Base-by-base conservation (phyloP, 202 grass and related monocot genomes). In the Cymbopogon flexuosus region DNA sequence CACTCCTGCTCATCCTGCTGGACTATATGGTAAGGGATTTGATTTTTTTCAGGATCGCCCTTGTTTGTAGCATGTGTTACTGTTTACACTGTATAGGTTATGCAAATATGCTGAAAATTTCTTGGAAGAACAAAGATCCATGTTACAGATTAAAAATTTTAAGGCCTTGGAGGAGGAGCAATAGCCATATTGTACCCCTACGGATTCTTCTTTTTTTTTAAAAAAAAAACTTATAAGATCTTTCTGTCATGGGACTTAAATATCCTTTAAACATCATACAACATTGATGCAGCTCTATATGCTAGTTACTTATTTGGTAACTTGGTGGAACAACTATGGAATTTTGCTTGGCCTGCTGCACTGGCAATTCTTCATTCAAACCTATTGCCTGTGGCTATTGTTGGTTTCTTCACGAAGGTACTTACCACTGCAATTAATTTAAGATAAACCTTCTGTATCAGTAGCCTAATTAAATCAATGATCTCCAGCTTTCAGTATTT, bases 401-500 rank as follows among this genome's bases (percentile, higher is more conserved):
- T 98, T 13, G 86, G 92, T 73, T 98, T 98, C 87, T 98, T 95
- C 80, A 86, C 92, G 2, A 98, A 98, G 92, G 96, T 98, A 90
- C 22, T 68, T 40, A 1, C 27, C n/a, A 31, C 21, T 72, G 47
- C 18, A 40, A 40, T 66, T 35, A 43, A 66, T 57, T 16, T 49
- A 83, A 61, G 22, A 52, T 59, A 21, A 36, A 46, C 63, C 1
- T 70, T 22, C 19, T 12, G 1, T 62, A 14, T 46, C 57, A 76
- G 29, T 79, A 73, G 56, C 74, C 78, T 88, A 57, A 87, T 74
- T 54, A 75, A 62, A 75, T 90, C 62, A n/a, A 45, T 84, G 14
- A 43, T 82, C 61, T 83, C 30, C 88, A 98, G 95, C 74, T 98
- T 68, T 87, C 95, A 33, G 86, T 98, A 14, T 95, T 98, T 86